These are phyloP conservation scores for Cryptomeria japonica DNA, from an alignment of 75 land plant species.

Conservation along the genomic window DNA sequence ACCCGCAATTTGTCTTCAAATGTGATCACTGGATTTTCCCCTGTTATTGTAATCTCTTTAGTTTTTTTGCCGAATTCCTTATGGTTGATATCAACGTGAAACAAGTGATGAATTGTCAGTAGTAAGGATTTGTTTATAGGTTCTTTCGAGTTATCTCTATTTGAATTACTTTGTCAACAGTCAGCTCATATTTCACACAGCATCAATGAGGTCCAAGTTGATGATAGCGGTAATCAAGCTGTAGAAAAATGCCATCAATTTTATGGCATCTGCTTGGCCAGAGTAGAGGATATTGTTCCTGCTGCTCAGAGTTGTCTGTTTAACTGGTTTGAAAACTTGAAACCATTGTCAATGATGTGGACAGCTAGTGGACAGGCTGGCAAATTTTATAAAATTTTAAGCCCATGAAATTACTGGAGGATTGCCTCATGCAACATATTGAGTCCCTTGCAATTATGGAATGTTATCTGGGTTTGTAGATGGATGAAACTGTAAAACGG, in stretches of 20 bases:
- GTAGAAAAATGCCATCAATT: neutral
- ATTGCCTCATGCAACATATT: neutral
- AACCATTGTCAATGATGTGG: neutral
- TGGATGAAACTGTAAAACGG: neutral
- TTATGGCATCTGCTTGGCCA: neutral
- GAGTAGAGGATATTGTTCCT: neutral
- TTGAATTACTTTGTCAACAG: neutral
- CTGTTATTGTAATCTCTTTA: neutral
- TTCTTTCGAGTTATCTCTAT: neutral
- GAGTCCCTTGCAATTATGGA: neutral
- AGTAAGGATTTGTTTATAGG: neutral
- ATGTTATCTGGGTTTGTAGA: neutral
- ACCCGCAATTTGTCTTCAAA: neutral
- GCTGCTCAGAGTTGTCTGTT: neutral
- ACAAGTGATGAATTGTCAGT: neutral
- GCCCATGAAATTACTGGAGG: neutral
- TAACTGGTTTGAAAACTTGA: neutral
- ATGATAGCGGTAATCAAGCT: neutral
- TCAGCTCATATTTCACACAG: neutral
- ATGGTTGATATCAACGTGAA: neutral
- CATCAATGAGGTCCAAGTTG: neutral
- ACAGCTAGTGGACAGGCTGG: neutral
- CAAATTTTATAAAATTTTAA: neutral
- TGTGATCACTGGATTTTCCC: neutral
- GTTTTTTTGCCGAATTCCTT: neutral